These are phyloP conservation scores for Moniliella sp. DNA, from an alignment of 1,284 basidiomycete species.

Conservation along the genomic window DNA sequence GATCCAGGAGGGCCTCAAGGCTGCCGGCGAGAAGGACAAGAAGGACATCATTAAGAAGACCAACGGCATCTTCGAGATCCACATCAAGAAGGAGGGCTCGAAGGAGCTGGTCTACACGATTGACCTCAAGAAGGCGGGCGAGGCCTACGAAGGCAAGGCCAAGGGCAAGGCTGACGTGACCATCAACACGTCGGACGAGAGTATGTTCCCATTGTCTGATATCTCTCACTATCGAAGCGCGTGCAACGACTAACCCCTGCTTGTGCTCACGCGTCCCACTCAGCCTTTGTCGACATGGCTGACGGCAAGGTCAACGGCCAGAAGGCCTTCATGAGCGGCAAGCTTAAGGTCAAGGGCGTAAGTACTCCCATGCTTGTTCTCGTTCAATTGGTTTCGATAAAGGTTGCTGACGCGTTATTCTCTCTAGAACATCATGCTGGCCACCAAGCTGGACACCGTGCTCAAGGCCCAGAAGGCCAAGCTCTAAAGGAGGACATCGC, in stretches of 20 bases:
- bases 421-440: conserved; percentile 33
- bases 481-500: too few relatives aligned
- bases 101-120: conserved; percentile 56
- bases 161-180: conserved; percentile 33
- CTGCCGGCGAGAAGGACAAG: conserved; percentile 52
- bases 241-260: too few relatives aligned
- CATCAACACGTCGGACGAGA: conserved; percentile 30
- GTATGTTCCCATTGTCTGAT: conserved; percentile 2
- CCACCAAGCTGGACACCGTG: conserved; percentile 25
- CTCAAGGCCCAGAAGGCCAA: conserved; percentile 27
- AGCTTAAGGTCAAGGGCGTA: conserved; percentile 25
- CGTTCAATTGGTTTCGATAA: too few relatives aligned
- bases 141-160: conserved; percentile 31
- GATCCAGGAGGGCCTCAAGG: conserved; percentile 46
- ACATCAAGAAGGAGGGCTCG: conserved; percentile 59
- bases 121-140: conserved; percentile 63
- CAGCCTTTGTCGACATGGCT: conserved; percentile 27
- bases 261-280: too few relatives aligned
- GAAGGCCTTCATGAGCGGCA: conserved; percentile 34
- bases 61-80: conserved; percentile 73
- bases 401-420: too few relatives aligned
- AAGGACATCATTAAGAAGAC: conserved; percentile 70
- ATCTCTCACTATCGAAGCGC: too few relatives aligned
- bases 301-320: conserved; percentile 34
- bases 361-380: too few relatives aligned